Base-by-base conservation (phyloP, 2,329 filamentous ascomycete genomes). In the Graphiopsis chlorocephala region DNA sequence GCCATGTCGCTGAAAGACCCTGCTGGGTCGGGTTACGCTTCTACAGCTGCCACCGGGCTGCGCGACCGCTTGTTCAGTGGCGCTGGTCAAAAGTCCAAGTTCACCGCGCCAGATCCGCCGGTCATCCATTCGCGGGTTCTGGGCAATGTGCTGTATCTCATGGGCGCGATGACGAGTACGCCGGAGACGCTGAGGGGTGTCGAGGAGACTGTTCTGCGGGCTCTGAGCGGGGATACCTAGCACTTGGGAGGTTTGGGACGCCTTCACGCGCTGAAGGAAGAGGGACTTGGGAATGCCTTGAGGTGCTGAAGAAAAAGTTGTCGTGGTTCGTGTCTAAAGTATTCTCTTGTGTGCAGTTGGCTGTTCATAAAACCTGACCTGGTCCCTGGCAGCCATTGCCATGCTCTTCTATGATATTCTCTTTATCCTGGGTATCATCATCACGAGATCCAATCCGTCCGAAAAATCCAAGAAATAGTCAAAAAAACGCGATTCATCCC, bases 121-220 rank as follows among this genome's bases (percentile, higher is more conserved):
- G 80, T 80, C 12, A 80, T 88, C 4, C 85, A 88, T 70, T 86
- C 83, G 3, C 77, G 86, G n/a, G 83, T 88, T 4, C 74, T 88
- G 25, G 86, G 86, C 0, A 87, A 87, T 72, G 82, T 88, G 15
- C 76, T 87, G 20, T 88, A 88, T 70, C 74, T 88, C 38, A 88
- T 88, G 85, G 81, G 84, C 8, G 85, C 84, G 64, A 73, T 84
- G 69, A 84, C 81, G 1, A 82, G 82, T 0, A 78, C 74, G 25
- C 68, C 72, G n/a, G 77, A 80, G 61, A 78, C 78, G 5, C 61
- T 84, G 48, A 69, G 67, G 25, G 75, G 71, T 48, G 71, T 83
- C 52, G 80, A 84, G 71, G 72, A 66, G 64, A 73, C 67, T 47
- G 73, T 83, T 8, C 72, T 78, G 35, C 68, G 70, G n/a, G 75